Evolutionary conservation across 2,329 filamentous ascomycete genomes (phyloP), one percentile per base, ranked within the genome.

Genomic region (Daldinia eschscholtzii): DNA sequence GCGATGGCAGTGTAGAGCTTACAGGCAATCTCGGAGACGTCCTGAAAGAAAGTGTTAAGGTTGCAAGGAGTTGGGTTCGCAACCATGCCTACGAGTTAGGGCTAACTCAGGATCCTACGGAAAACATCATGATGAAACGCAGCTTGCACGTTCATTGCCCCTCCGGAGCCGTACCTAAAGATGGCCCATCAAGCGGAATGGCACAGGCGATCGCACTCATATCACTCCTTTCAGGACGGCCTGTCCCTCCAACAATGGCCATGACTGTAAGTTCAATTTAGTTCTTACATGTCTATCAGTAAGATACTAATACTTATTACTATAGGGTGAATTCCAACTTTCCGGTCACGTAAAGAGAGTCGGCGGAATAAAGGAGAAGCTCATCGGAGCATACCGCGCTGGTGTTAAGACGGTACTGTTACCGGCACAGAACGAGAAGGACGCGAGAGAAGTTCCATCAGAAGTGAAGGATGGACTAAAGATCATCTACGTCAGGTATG

Each of bases 291-390:
- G 64, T 68, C 39, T 70, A 61, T 52, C 44, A 23, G 65, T 57
- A 35, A 41, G 57, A 75, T 61, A 56, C 71, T 76, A 69, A 75
- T 70, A 66, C 64, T 46, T 67, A 37, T 50, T 64, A 37, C 46
- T 64, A 80, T 78, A 88, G 86, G 88, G 89, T 70, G 89, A 91
- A 77, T 89, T 91, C 69, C 93, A 92, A 64, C 88, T 99, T 28
- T 89, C 96, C 46, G 96, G 96, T 23, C 90, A 94, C 72, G 92
- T 99, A 64, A 93, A 96, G 81, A 93, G 95, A 28, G 96, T 99
- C 39, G 96, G 96, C 60, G 96, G 96, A 18, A 98, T 99, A 83
- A 98, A 98, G 82, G 95, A 99, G 88, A 99, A 99, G 81, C 86
- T 98, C 60, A 98, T 99, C 77, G 96, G 96, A 23, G 96, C 96